phyloP scores from a whole-genome alignment of 1,139 yeast genomes.

The Meyerozyma carpophila region DNA sequence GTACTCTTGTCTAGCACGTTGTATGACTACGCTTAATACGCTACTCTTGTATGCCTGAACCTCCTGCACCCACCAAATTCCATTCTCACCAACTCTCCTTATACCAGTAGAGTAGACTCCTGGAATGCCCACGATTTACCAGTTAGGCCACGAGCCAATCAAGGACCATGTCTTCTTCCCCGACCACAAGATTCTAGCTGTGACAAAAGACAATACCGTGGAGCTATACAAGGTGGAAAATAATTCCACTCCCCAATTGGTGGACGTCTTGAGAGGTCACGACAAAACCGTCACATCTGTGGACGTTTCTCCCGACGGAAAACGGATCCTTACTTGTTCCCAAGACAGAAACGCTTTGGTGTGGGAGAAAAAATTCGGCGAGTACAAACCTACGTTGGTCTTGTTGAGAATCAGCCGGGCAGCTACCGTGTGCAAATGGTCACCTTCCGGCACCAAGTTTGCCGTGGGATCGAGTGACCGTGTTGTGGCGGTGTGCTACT shows the following conservation, averaged over 20 bases:
- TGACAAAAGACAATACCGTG: constrained; percentile 73
- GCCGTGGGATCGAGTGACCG: constrained; percentile 98
- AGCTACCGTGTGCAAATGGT: constrained; percentile 91
- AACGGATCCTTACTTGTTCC: constrained; percentile 87
- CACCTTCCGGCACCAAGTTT: constrained; percentile 86
- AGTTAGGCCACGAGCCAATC: constrained; percentile 78
- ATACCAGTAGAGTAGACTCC: constrained; percentile 34
- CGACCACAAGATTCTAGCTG: constrained; percentile 65
- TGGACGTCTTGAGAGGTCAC: constrained; percentile 72
- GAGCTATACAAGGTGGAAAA: constrained; percentile 58
- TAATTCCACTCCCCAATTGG: constrained; percentile 38
- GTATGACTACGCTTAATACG: no score
- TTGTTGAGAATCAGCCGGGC: constrained; percentile 89
- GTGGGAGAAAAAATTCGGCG: constrained; percentile 62
- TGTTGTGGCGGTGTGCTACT: constrained; percentile 91
- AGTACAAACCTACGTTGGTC: constrained; percentile 83
- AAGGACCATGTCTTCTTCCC: constrained; percentile 85
- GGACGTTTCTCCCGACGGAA: constrained; percentile 82
- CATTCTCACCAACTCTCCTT: not conserved
- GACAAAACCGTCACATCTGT: constrained; percentile 95
- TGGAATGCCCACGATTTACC: constrained; percentile 38
- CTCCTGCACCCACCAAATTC: no score
- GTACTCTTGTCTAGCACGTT: no score
- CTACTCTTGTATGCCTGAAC: no score
- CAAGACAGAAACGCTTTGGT: constrained; percentile 98